These are phyloP conservation scores for bread wheat (Triticum aestivum) DNA, from an alignment of 176 grass and related monocot species.

Conservation along the genomic window IWGSC_CS_RefSeq_v2.1 NC_057795.1:304118857-304119356, in stretches of 20 bases:
- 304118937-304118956: too few relatives aligned
- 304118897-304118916: too few relatives aligned
- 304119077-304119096: not conserved
- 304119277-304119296: slow-evolving; percentile 7
- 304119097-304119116: slow-evolving; percentile 15
- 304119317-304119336: slow-evolving; percentile 44
- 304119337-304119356: slow-evolving; percentile 38
- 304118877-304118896: too few relatives aligned
- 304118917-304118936: too few relatives aligned
- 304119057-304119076: not conserved
- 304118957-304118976: too few relatives aligned
- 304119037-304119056: not conserved
- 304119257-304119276: slow-evolving; percentile 2
- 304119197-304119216: not conserved
- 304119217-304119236: not conserved
- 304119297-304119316: slow-evolving; percentile 18
- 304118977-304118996: too few relatives aligned
- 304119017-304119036: too few relatives aligned
- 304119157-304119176: not conserved
- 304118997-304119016: too few relatives aligned
- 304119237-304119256: not conserved
- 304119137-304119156: slow-evolving; percentile 12
- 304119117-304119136: slow-evolving; percentile 14
- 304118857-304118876: too few relatives aligned
- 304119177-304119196: not conserved